Base-by-base conservation (phyloP, 2,329 filamentous ascomycete species). In the Elsinoe necatrix region DNA sequence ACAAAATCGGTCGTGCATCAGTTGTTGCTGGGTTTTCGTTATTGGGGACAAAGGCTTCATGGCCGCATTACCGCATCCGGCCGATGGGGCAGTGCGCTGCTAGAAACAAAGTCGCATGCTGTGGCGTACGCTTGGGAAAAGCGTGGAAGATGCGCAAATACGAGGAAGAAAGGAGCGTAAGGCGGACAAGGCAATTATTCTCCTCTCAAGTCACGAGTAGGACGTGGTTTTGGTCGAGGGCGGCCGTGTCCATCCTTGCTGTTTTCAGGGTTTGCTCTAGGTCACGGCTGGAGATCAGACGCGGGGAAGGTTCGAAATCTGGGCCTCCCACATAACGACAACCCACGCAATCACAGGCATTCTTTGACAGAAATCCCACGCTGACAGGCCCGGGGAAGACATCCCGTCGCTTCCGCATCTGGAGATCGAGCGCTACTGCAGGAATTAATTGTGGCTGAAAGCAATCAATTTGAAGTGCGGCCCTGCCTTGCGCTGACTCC, bases 331-430 rank as follows among this genome's bases (percentile, higher is more conserved):
- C 37, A 37, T 52, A 23, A 50, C 45, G 45, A 50, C 45, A 50
- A 34, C 45, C 45, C 45, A 50, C 45, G 45, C 45, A 50, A 50
- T 31, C 27, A 31, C 21, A 48, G 43, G n/a, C 45, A 31, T 25
- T 43, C 12, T 20, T n/a, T 20, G 18, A 8, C 18, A 20, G n/a
- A 50, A 14, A 50, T 39, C 48, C 48, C 48, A 52, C 48, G 48
- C 48, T 39, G 34, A 37, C 29, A 25, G 16, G 29, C 31, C 14
- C n/a, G 27, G 48, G 48, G 34, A 37, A 20, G 31, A 21, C 14
- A n/a, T 52, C 31, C 48, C 48, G 48, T n/a, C 31, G 31, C 48
- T 52, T 52, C 48, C 48, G 48, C 48, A 52, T 52, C 48, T 52
- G 29, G 48, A 25, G 31, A 37, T 37, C 31, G 29, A 37, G 31